These are phyloP conservation scores for Trichosporon sp. DNA, from an alignment of 1,284 basidiomycete species.

Conservation along the genomic window DNA sequence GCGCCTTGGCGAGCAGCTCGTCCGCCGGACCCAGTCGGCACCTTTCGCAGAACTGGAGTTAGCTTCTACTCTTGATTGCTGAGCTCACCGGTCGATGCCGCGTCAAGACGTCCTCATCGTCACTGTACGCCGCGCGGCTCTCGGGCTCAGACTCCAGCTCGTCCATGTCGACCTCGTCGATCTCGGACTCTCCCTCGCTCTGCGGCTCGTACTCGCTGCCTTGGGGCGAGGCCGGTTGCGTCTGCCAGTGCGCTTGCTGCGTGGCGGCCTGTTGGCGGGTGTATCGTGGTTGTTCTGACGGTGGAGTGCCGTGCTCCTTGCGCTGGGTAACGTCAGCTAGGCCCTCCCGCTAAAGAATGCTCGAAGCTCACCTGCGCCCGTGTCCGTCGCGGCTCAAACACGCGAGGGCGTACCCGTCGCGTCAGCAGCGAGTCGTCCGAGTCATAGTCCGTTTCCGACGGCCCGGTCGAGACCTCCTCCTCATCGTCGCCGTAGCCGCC, in stretches of 20 bases:
- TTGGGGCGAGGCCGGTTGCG: not conserved
- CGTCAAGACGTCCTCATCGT: constrained; percentile 11
- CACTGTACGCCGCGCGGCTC: not conserved
- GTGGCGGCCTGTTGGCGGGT: not conserved
- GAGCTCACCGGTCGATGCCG: constrained; percentile 19
- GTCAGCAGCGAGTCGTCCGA: not conserved
- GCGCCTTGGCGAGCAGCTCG: constrained; percentile 26
- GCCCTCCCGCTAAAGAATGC: not conserved
- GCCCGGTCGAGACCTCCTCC: not conserved
- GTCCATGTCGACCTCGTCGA: constrained; percentile 9
- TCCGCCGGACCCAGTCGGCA: constrained; percentile 36
- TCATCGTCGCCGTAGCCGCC: constrained; percentile 9
- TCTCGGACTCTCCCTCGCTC: constrained; percentile 20
- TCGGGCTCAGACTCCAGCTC: constrained; percentile 8
- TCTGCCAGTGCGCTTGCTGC: not conserved
- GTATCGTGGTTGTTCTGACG: not conserved
- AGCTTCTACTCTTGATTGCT: not conserved
- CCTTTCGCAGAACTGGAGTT: constrained; percentile 34
- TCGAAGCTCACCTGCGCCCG: not conserved
- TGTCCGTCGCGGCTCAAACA: not conserved
- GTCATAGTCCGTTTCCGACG: not conserved
- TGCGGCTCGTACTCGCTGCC: not conserved
- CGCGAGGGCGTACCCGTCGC: not conserved
- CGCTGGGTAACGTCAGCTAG: not conserved
- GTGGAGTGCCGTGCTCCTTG: not conserved